Base-by-base conservation (phyloP, 2,329 filamentous ascomycete genomes). In the Cucurbitaria berberidis region DNA sequence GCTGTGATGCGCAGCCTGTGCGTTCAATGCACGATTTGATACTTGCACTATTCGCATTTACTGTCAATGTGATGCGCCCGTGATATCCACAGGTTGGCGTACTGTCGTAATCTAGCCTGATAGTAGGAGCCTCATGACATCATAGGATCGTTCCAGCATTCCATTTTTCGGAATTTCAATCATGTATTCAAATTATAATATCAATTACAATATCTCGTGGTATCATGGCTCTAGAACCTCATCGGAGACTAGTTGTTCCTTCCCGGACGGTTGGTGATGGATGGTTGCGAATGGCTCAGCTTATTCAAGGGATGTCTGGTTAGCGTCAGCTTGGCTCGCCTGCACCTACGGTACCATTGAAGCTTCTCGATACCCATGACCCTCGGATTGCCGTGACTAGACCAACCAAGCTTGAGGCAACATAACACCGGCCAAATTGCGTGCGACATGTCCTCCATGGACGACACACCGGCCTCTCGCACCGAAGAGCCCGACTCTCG, bases 401-500 rank as follows among this genome's bases (percentile, higher is more conserved):
- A 41, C 39, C 27, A 30, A 41, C 39, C 15, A 21, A 41, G 21
- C 39, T 41, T n/a, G 24, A 27, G 39, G 39, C 39, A 41, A 26
- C 39, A 11, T 27, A 16, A 41, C 39, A 41, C 39, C 13, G 5
- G 16, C 9, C 40, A 24, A 29, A 29, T 42, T 22, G 19, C 19
- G 36, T 21, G 36, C 34, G n/a, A 18, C 36, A n/a, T n/a, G 36
- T n/a, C 36, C 19, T 21, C 35, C 35, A 64, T 64, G 61, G 61
- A 64, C 46, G 51, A 53, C 9, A 26, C 52, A 22, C 51, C 62
- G 34, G 49, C 67, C 35, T 55, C 63, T 48, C 69, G 67, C 61
- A 38, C 56, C 53, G 64, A 74, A 48, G 70, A 74, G 62, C 64
- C 71, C 51, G 73, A 75, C 64, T 70, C 73, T 21, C 66, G 73